Evolutionary conservation across 2,329 filamentous ascomycete genomes (phyloP), one percentile per base, ranked within the genome.

Genomic region (Paraphoma chrysanthemicola): DNA sequence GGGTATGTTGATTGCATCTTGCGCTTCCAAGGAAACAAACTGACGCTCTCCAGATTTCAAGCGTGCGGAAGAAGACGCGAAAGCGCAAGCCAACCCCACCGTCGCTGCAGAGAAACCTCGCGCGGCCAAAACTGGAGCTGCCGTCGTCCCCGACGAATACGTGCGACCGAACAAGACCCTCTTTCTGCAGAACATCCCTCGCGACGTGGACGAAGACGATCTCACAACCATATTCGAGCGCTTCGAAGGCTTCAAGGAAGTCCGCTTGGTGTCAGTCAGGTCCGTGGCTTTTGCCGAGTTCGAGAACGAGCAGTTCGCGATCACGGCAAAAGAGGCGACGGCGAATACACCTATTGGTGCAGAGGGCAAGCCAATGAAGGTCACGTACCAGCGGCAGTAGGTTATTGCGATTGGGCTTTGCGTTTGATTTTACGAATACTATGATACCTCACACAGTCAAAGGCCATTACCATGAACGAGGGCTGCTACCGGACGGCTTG

Each of bases 221-320:
- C 85, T 99, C 52, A 90, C 88, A 0, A 83, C 85, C 31, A 88
- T 98, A 60, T 99, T 98, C 79, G 87, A 88, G 48, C 88, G 90
- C 47, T 99, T 96, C 80, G 91, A 96, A 61, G 94, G 94, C 28
- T 97, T 99, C 82, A 90, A 90, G 74, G 95, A 99, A 81, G 91
- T 97, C 44, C 88, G 95, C 70, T 79, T 92, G 74, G 94, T 98
- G 44, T 93, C 94, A 6, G 91, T 92, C 30, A 84, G 94, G 49
- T 92, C 92, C 3, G 93, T 99, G 76, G 95, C 93, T 0, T 99
- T 99, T 77, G 92, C 97, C 57, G 95, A 99, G 78, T 99, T 98
- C 80, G 92, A 97, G 70, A 88, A 87, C 64, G 93, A 98, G 80
- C 85, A 89, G 46, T 93, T 92, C 42, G 93, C 95, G 29, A 97